A percentile compares a stretch with the other conserved stretches of the same genome.
Evolutionary conservation across 805 yeast genomes (phyloP).

Genomic region (Wickerhamomyces strasburgensis): DNA sequence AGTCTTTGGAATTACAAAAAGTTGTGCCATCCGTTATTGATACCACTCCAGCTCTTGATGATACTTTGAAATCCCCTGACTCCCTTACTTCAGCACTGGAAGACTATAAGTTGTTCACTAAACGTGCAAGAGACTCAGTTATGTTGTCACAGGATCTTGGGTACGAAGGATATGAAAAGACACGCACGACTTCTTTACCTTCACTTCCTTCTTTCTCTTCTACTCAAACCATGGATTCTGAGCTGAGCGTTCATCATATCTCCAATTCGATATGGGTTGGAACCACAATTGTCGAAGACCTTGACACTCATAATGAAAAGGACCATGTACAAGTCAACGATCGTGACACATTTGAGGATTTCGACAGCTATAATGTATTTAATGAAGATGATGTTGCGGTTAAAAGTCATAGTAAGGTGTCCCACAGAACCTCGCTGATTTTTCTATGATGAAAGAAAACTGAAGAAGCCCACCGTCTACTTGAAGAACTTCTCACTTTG

Average conservation of each 20-base stretch:
- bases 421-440: constrained; percentile 20
- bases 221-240: constrained; percentile 11
- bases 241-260: constrained; percentile 14
- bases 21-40: too few relatives aligned
- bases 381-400: constrained; percentile 3
- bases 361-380: constrained; percentile 14
- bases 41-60: not conserved
- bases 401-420: not conserved
- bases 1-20: too few relatives aligned
- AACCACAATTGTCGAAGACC: constrained; percentile 7
- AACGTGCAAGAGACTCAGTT: constrained; percentile 1
- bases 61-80: constrained; percentile 1
- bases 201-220: constrained; percentile 16
- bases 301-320: not conserved
- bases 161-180: not conserved
- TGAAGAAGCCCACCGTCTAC: too few relatives aligned
- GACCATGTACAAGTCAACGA: constrained; percentile 1
- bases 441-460: constrained; percentile 14
- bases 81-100: constrained; percentile 15
- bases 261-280: constrained; percentile 25
- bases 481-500: too few relatives aligned
- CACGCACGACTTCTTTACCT: constrained; percentile 1
- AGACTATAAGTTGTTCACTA: constrained; percentile 21
- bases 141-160: not conserved
- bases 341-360: constrained; percentile 11